Conservation (phyloP, 768 basidiomycete species). For the Symmetrospora coprosmae region DNA sequence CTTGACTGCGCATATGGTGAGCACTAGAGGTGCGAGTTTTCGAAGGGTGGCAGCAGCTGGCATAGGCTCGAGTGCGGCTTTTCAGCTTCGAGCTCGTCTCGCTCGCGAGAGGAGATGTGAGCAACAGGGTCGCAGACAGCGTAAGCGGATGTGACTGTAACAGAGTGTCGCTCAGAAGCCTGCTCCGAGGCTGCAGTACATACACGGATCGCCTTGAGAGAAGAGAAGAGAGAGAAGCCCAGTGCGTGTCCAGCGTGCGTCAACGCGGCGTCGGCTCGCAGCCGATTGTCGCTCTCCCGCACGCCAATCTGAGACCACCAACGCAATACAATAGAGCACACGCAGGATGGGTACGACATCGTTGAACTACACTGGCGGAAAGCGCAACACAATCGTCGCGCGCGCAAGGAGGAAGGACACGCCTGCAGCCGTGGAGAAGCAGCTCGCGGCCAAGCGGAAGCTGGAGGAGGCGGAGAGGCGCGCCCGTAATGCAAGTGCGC, state of each 20-base stretch:
- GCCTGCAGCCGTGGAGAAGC: no score
- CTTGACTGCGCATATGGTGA: neutral
- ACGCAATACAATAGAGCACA: neutral
- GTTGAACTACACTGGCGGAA: neutral
- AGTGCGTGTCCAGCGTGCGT: conserved; percentile 19
- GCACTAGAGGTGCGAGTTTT: no score
- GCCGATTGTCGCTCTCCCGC: neutral
- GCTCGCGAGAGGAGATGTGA: neutral
- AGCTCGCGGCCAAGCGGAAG: no score
- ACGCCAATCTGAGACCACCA: neutral
- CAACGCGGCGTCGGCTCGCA: neutral
- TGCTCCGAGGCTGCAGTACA: neutral
- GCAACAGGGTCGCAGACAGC: neutral
- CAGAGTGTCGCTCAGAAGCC: conserved; percentile 11
- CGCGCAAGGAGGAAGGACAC: neutral
- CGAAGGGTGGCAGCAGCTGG: no score
- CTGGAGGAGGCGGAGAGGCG: no score
- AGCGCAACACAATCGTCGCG: neutral
- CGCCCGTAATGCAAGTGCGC: no score
- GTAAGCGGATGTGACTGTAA: neutral
- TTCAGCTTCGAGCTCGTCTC: neutral
- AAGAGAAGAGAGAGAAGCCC: conserved; percentile 26
- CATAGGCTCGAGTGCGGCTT: neutral
- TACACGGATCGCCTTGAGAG: neutral
- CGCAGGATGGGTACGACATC: neutral